These are phyloP conservation scores for Fusarium goolgardi DNA, from an alignment of 2,329 filamentous ascomycete species.

Conservation along the genomic window DNA sequence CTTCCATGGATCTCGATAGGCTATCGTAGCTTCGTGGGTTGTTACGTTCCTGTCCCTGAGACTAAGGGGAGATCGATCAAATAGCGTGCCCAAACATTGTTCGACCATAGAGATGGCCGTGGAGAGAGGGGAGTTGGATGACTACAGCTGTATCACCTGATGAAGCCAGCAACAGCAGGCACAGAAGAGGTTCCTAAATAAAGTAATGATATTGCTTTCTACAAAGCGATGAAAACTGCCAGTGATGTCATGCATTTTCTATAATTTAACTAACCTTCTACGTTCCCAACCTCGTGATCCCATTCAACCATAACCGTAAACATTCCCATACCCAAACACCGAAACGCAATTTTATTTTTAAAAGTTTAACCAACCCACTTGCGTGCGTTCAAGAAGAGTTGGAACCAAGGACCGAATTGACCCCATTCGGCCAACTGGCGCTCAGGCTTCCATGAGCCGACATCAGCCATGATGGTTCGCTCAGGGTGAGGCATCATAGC, in stretches of 20 bases:
- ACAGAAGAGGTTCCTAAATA: neutral
- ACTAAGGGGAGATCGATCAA: neutral
- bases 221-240: neutral
- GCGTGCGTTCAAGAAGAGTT: slow-evolving; percentile 88
- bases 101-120: neutral
- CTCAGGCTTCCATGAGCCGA: slow-evolving; percentile 77
- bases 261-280: slow-evolving; percentile 16
- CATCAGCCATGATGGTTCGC: slow-evolving; percentile 83
- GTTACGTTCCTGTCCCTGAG: neutral
- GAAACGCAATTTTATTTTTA: slow-evolving; percentile 20
- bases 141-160: neutral
- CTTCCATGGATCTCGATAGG: neutral
- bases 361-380: slow-evolving; percentile 78
- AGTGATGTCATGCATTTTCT: slow-evolving; percentile 13
- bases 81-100: neutral
- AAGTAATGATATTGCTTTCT: neutral
- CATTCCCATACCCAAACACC: slow-evolving; percentile 36
- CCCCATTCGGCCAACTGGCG: slow-evolving; percentile 74
- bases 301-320: slow-evolving; percentile 10
- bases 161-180: neutral
- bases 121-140: neutral
- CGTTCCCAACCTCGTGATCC: slow-evolving; percentile 12
- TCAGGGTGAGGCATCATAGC: slow-evolving; percentile 96
- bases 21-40: neutral
- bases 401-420: slow-evolving; percentile 84